phyloP scores from a whole-genome alignment of 495 filamentous ascomycete species.

The Barbatosphaeria neglecta region DNA sequence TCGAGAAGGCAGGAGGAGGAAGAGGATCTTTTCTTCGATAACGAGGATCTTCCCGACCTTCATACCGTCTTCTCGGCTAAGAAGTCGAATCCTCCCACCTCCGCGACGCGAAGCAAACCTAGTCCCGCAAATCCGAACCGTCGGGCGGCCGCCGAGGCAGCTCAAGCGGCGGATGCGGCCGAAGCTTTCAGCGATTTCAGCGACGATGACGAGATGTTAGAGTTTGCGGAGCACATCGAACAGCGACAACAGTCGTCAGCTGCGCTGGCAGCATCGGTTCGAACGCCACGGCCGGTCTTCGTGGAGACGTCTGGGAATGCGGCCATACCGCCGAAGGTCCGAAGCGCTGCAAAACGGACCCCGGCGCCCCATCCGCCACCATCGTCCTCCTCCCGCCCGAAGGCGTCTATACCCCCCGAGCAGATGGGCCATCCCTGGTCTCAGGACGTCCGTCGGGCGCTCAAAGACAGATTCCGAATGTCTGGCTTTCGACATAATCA shows the following conservation, averaged over 20 bases:
- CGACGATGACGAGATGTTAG: constrained; percentile 61
- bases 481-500: constrained; percentile 83
- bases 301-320: constrained; percentile 27
- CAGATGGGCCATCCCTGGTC: constrained; percentile 61
- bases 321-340: constrained; percentile 13
- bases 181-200: constrained; percentile 55
- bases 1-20: constrained; percentile 3
- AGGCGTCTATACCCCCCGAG: constrained; percentile 20
- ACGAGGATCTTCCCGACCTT: neutral
- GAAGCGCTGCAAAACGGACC: constrained; percentile 13
- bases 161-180: constrained; percentile 10
- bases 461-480: constrained; percentile 73
- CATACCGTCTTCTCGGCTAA: too few relatives aligned
- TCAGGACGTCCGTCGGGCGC: constrained; percentile 61
- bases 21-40: neutral
- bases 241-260: constrained; percentile 21
- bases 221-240: constrained; percentile 47
- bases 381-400: constrained; percentile 9
- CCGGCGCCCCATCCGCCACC: too few relatives aligned
- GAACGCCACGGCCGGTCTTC: constrained; percentile 16
- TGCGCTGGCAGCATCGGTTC: constrained; percentile 7
- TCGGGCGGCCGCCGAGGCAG: too few relatives aligned
- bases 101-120: too few relatives aligned
- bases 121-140: too few relatives aligned
- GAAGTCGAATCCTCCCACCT: neutral